Base-by-base conservation (phyloP, 2,329 filamentous ascomycete species). In the Metarhizium sp. region DNA sequence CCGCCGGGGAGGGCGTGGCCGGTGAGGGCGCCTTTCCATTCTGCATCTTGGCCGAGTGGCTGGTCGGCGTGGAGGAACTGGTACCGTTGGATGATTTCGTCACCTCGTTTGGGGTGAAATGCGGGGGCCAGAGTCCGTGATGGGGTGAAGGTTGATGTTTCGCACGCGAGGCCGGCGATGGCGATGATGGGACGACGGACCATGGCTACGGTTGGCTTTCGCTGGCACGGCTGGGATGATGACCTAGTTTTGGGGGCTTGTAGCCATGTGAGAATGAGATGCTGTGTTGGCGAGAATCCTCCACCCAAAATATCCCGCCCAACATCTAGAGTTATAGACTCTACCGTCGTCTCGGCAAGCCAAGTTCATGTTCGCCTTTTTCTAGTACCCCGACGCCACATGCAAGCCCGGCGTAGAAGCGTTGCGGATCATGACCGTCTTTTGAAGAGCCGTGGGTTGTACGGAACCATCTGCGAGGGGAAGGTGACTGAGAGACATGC, bases 121-220 rank as follows among this genome's bases (percentile, higher is more conserved):
- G 73, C 78, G 0, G 71, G 63, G 1, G 75, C 74, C 0, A 66
- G 60, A 1, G 78, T 80, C 34, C 76, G 72, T 0, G 77, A 74
- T 2, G 77, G 76, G 5, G 75, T 75, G 59, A 80, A 80, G 3
- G 73, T 77, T 4, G 77, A 80, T 2, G 76, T 80, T 59, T 81
- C 78, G 61, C 76, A 79, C 34, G 77, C 76, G 2, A 81, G 69
- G 18, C 78, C 78, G 18, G 77, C 77, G 51, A 80, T 71, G 4
- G 73, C 77, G 52, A 81, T 78, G 7, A 75, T 64, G 3, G 77
- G 77, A 29, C 8, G 40, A 25, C 25, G 25, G 40, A 58, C 40
- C 60, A 61, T 58, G n/a, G 10, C 43, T 20, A 46, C 3, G 20
- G 20, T 20, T 25, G 25, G 25, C 25, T 25, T 25, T 25, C 3